Base-by-base conservation (phyloP, 2,329 filamentous ascomycete genomes). In the Neofusicoccum parvum region DNA sequence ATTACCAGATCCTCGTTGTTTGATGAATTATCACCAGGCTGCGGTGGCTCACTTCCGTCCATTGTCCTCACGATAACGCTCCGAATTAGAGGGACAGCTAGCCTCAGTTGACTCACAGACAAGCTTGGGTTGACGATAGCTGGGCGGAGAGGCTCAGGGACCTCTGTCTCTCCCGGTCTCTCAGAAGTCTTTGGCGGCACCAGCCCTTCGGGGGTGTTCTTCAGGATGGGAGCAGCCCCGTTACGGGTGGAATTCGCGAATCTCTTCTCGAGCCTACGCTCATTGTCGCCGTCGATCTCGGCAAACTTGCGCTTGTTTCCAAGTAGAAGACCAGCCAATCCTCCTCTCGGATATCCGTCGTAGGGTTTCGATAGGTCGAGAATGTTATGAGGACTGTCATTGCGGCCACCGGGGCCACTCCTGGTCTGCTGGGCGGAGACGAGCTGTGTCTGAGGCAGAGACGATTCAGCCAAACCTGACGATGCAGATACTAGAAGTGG, bases 341-440 rank as follows among this genome's bases (percentile, higher is more conserved):
- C 95, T 27, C 95, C 95, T 75, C 91, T 92, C 0, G 95, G 95
- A 48, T 98, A 83, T 1, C 94, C 94, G 70, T 99, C 94, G 69
- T 94, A 97, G 0, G 95, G 95, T 73, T 95, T 96, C 15, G 92
- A 95, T 2, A 99, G 84, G 77, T 99, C 95, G 9, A 99, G 81
- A 20, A 94, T 88, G 11, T 91, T 91, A 71, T 94, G 90, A 0
- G 93, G 92, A 0, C 88, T 84, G 69, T 95, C 92, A 65, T 85
- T 87, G 66, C 89, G 88, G 0, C 85, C 80, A 10, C 56, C 56
- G 12, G 56, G 56, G 2, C 81, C 80, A 69, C 83, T 81, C 62
- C 86, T 91, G 14, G 84, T 85, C 10, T 87, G 86, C 10, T 88
- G 88, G 12, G 92, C 88, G 41, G 92, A 92, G 68, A 97, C 90